Evolutionary conservation across 192 early-diverging fungal species (phyloP), one percentile per base, ranked within the genome.

Genomic region (Rhizoclosmatium globosum): DNA sequence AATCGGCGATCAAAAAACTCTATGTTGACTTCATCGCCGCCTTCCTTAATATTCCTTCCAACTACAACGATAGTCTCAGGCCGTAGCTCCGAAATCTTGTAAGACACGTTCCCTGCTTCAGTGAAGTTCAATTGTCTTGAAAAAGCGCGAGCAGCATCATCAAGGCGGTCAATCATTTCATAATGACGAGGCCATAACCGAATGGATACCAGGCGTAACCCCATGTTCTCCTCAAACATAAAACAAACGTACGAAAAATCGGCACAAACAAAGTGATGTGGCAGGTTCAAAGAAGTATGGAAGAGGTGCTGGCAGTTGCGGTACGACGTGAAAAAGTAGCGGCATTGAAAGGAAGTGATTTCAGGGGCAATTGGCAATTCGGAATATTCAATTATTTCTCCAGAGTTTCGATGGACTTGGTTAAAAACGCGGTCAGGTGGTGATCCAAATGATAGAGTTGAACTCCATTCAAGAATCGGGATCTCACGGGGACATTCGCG

Each of bases 331-430:
- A 64, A 47, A 67, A 59, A 67, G 74, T 76, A 76, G 43, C 46
- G 43, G 74, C 74, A 66, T 41, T 53, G 45, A 67, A 76, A 76
- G 23, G 53, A 47, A 39, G 74, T 47, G 23, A 76, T 76, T 76
- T 76, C 74, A 4, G 9, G 21, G 2, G 74, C 74, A 15, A 43
- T 48, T 38, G 21, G 74, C 74, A 76, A 66, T 4, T 43, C 74
- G 38, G 53, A 59, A 67, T 76, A 67, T 4, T 66, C 74, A 43
- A 76, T 15, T 13, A 56, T 56, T 31, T 31, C 31, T 31, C 31
- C 31, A 31, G 50, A 7, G 17, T 0, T 13, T 53, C 50, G 6
- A 17, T 53, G 50, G 17, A 53, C 50, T 53, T 53, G 9, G 19
- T 42, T 19, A 41, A 44, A 47, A 4, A 68, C 67, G 11, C 56